These are phyloP conservation scores for Ciborinia camelliae DNA, from an alignment of 2,329 filamentous ascomycete species.

Conservation along the genomic window DNA sequence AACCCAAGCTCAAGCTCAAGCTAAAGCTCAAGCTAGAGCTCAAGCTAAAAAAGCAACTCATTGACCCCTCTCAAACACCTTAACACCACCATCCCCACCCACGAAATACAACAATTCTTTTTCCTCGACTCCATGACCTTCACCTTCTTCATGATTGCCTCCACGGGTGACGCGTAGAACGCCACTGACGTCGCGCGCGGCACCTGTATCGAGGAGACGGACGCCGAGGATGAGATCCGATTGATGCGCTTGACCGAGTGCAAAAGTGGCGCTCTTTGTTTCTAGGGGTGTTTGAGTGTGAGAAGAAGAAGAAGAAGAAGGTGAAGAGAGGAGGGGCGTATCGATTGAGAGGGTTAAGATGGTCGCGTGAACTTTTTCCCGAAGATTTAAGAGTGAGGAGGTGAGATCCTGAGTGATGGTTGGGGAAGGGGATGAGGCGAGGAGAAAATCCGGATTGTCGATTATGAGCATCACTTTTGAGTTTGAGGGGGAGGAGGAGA, in stretches of 20 bases:
- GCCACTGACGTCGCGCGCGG: slow-evolving; percentile 87
- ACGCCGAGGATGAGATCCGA: slow-evolving; percentile 70
- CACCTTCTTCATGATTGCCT: slow-evolving; percentile 32
- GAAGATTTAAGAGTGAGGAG: neutral
- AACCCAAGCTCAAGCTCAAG: neutral
- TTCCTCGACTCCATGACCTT: slow-evolving; percentile 44
- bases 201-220: slow-evolving; percentile 77
- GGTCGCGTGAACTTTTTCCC: slow-evolving; percentile 49
- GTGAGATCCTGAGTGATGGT: neutral
- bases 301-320: too few relatives aligned
- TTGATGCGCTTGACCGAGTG: slow-evolving; percentile 69
- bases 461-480: slow-evolving; percentile 12
- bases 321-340: slow-evolving; percentile 58
- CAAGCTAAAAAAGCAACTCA: slow-evolving; percentile 29
- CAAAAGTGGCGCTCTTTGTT: slow-evolving; percentile 65
- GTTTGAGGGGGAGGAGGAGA: neutral
- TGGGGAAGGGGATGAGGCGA: neutral
- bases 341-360: slow-evolving; percentile 71
- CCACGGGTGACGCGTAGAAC: slow-evolving; percentile 73
- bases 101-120: slow-evolving; percentile 81
- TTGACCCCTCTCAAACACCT: slow-evolving; percentile 80
- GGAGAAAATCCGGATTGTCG: slow-evolving; percentile 4
- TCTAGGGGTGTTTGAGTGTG: slow-evolving; percentile 67
- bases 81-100: slow-evolving; percentile 72
- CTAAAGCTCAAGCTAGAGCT: neutral